These are phyloP conservation scores for Penicillium sp. DNA, from an alignment of 2,329 filamentous ascomycete species.

Conservation along the genomic window DNA sequence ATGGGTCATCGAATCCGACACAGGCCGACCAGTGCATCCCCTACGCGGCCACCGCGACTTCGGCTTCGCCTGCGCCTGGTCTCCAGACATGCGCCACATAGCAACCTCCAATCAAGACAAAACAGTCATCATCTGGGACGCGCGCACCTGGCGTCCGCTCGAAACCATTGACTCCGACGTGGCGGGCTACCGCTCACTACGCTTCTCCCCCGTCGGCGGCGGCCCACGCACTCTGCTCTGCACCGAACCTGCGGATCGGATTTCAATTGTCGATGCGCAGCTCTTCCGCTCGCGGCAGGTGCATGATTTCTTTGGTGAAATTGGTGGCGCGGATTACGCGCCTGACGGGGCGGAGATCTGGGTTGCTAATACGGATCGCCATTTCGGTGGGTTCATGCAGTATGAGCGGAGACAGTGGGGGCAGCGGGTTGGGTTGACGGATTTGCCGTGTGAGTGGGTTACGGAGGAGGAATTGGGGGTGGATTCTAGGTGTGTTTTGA, in stretches of 20 bases:
- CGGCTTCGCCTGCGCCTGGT: constrained; percentile 48
- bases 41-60: constrained; percentile 44
- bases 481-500: constrained; percentile 37
- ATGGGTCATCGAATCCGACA: constrained; percentile 45
- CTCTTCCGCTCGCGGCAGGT: constrained; percentile 42
- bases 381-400: constrained; percentile 47
- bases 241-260: constrained; percentile 45
- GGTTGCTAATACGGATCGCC: constrained; percentile 44
- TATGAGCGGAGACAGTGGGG: constrained; percentile 43
- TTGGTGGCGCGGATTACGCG: constrained; percentile 43
- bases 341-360: constrained; percentile 43
- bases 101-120: constrained; percentile 49
- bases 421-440: constrained; percentile 30
- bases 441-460: constrained; percentile 40
- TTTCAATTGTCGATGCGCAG: constrained; percentile 46
- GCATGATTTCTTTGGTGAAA: constrained; percentile 48
- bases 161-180: constrained; percentile 44
- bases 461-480: constrained; percentile 33
- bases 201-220: constrained; percentile 45
- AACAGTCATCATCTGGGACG: constrained; percentile 47
- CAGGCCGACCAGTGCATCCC: constrained; percentile 37
- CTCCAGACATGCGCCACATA: constrained; percentile 47
- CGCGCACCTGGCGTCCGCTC: constrained; percentile 41
- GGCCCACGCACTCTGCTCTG: constrained; percentile 44
- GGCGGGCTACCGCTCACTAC: constrained; percentile 45